Evolutionary conservation across 331 rosid species (phyloP).

Genomic region (Quercus tomentella): DNA sequence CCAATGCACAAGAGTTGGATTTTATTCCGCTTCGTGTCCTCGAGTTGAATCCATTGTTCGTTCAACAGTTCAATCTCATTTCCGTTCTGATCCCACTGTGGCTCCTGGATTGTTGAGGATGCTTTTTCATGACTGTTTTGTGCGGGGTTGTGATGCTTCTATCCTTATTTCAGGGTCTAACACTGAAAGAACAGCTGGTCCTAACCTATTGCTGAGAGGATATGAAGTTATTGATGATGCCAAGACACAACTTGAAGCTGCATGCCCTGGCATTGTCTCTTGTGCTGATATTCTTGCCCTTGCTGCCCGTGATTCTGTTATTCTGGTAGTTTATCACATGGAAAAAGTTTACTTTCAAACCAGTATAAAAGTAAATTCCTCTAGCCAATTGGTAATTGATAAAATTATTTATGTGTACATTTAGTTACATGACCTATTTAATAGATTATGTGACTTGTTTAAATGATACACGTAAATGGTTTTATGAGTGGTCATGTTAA

Average conservation of each 20-base stretch:
- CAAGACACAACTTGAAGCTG: slow-evolving; percentile 48
- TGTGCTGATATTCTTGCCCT: slow-evolving; percentile 65
- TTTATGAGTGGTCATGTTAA: too few relatives aligned
- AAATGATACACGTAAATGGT: too few relatives aligned
- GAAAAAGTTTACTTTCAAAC: too few relatives aligned
- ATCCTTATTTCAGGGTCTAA: slow-evolving; percentile 48
- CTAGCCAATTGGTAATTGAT: too few relatives aligned
- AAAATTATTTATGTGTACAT: too few relatives aligned
- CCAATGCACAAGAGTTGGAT: slow-evolving; percentile 52
- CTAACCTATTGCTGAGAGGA: slow-evolving; percentile 39
- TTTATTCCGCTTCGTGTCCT: slow-evolving; percentile 54
- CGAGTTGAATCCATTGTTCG: slow-evolving; percentile 58
- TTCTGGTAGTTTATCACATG: slow-evolving; percentile 11
- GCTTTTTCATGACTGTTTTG: slow-evolving; percentile 88
- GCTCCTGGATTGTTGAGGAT: slow-evolving; percentile 74
- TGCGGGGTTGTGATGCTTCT: slow-evolving; percentile 77
- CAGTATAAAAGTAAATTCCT: too few relatives aligned
- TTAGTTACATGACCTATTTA: too few relatives aligned
- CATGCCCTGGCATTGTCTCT: slow-evolving; percentile 65
- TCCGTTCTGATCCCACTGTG: slow-evolving; percentile 33
- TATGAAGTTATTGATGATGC: slow-evolving; percentile 53
- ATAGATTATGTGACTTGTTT: too few relatives aligned
- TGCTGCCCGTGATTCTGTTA: slow-evolving; percentile 60
- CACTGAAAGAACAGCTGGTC: slow-evolving; percentile 29
- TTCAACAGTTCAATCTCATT: slow-evolving; percentile 44